Evolutionary conservation across 2,329 filamentous ascomycete genomes (phyloP).

Genomic region (Penicillium verrucosum): DNA sequence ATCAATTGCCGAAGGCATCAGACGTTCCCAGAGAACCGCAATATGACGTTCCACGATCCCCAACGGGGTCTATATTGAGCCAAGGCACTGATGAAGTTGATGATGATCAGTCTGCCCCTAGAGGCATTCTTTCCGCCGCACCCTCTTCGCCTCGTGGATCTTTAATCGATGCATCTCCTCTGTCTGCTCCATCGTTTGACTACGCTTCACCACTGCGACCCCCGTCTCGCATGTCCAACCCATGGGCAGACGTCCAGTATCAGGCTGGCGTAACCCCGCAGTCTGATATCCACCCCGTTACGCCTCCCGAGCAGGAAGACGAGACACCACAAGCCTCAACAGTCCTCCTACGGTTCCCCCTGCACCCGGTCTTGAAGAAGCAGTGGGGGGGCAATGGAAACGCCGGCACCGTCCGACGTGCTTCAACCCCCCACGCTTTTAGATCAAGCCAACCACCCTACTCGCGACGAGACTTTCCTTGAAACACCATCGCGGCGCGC

Average conservation of each 20-base stretch:
- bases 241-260: constrained; percentile 35
- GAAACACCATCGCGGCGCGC: constrained; percentile 40
- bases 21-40: constrained; percentile 14
- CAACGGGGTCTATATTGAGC: constrained; percentile 34
- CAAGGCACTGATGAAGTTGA: constrained; percentile 32
- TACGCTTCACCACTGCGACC: constrained; percentile 32
- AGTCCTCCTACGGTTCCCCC: constrained; percentile 40
- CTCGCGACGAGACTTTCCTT: constrained; percentile 28
- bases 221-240: constrained; percentile 37
- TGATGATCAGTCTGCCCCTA: constrained; percentile 34
- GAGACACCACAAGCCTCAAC: constrained; percentile 28
- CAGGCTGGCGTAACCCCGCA: constrained; percentile 12
- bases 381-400: constrained; percentile 10
- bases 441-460: constrained; percentile 18
- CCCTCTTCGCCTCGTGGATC: constrained; percentile 34
- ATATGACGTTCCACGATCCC: constrained; percentile 25
- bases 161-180: constrained; percentile 30
- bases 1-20: constrained; percentile 18
- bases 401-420: constrained; percentile 15
- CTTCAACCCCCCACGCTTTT: constrained; percentile 18
- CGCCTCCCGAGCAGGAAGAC: constrained; percentile 24
- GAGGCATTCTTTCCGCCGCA: constrained; percentile 31
- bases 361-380: constrained; percentile 35
- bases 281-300: constrained; percentile 28
- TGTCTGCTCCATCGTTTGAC: constrained; percentile 28